Conservation (phyloP, 139 green algal genomes). For the Coelastrella sp. region DNA sequence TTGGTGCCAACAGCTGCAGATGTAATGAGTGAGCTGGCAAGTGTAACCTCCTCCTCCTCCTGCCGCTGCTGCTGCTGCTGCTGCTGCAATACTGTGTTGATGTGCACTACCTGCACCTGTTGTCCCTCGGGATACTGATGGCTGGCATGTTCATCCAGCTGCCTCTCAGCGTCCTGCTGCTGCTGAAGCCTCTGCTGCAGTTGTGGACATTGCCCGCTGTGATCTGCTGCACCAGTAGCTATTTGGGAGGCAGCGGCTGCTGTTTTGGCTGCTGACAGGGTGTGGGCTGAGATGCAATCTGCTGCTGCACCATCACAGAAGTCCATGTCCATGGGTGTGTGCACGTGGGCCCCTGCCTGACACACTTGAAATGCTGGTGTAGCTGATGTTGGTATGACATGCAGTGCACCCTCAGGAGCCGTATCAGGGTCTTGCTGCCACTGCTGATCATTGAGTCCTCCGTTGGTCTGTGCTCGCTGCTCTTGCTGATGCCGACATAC, state of each 20-base stretch:
- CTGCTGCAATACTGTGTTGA: neutral
- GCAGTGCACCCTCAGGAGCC: neutral
- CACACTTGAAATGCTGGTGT: neutral
- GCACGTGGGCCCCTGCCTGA: neutral
- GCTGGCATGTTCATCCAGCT: neutral
- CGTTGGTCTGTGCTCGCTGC: neutral
- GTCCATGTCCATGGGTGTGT: neutral
- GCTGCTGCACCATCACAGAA: neutral
- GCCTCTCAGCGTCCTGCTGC: neutral
- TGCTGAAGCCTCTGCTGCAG: conserved; percentile 2
- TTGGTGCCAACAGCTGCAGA: neutral
- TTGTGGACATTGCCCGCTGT: neutral
- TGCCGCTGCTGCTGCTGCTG: conserved; percentile 16
- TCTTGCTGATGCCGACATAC: neutral
- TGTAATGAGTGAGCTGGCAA: neutral
- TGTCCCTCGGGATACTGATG: neutral
- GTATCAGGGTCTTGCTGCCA: neutral
- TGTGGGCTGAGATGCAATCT: neutral
- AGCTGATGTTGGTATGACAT: neutral
- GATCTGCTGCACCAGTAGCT: too few relatives aligned
- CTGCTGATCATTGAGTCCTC: neutral
- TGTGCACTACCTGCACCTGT: neutral
- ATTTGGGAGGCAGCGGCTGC: too few relatives aligned
- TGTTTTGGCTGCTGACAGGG: neutral
- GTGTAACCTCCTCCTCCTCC: neutral